Evolutionary conservation across 495 filamentous ascomycete genomes (phyloP).

Genomic region (Cenococcum geophilum): DNA sequence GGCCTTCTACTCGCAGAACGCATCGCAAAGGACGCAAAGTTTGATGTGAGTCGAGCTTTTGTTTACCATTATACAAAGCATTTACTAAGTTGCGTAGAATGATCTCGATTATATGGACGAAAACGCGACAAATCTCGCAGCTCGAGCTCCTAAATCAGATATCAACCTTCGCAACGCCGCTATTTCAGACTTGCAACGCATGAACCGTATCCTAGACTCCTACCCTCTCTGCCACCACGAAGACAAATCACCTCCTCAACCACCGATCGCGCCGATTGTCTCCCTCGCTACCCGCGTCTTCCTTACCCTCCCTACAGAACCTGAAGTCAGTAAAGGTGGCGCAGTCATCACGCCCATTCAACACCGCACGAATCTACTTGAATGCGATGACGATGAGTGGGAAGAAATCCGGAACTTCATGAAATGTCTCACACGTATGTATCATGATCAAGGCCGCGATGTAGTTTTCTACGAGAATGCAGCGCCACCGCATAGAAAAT

Average conservation of each 20-base stretch:
- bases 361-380: slow-evolving; percentile 82
- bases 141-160: slow-evolving; percentile 79
- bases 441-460: slow-evolving; percentile 81
- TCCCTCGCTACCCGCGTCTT: slow-evolving; percentile 82
- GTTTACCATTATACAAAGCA: neutral
- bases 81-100: slow-evolving; percentile 50
- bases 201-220: slow-evolving; percentile 78
- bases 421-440: slow-evolving; percentile 90
- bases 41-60: slow-evolving; percentile 51
- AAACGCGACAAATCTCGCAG: slow-evolving; percentile 83
- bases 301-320: slow-evolving; percentile 82
- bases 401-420: slow-evolving; percentile 98
- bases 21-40: slow-evolving; percentile 88
- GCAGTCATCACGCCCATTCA: slow-evolving; percentile 85
- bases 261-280: slow-evolving; percentile 75
- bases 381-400: slow-evolving; percentile 99
- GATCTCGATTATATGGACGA: slow-evolving; percentile 97
- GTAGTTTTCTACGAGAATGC: slow-evolving; percentile 99
- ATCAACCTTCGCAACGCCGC: slow-evolving; percentile 83
- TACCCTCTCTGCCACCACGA: slow-evolving; percentile 94
- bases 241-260: slow-evolving; percentile 65
- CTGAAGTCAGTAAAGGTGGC: slow-evolving; percentile 76
- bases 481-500: slow-evolving; percentile 68
- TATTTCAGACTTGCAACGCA: slow-evolving; percentile 81
- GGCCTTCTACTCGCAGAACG: slow-evolving; percentile 77